Conservation (phyloP, 257 asterid genomes). For the Salvia hispanica region DNA sequence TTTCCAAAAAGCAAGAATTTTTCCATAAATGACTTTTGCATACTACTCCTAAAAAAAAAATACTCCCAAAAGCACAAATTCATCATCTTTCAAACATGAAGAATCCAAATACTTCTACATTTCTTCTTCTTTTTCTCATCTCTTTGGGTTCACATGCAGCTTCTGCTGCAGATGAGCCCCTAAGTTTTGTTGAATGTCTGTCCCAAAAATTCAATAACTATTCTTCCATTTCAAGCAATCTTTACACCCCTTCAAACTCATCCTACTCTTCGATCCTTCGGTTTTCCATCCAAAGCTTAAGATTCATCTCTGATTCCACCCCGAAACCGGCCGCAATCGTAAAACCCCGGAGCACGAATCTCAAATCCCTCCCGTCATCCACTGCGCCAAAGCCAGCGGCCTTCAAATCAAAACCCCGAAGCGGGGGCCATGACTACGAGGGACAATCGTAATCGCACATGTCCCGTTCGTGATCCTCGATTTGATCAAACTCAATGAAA, state of each 20-base stretch:
- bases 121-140: conserved; percentile 1
- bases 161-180: background rate
- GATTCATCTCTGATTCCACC: too few relatives aligned
- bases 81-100: too few relatives aligned
- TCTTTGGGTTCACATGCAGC: background rate
- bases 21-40: too few relatives aligned
- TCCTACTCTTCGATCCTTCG: conserved; percentile 26
- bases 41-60: too few relatives aligned
- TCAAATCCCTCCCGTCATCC: conserved; percentile 29
- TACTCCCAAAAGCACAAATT: too few relatives aligned
- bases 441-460: conserved; percentile 38
- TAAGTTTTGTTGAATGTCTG: conserved; percentile 25
- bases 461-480: conserved; percentile 38
- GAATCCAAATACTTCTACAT: too few relatives aligned
- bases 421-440: conserved; percentile 51
- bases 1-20: too few relatives aligned
- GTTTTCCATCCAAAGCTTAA: too few relatives aligned
- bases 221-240: conserved; percentile 2
- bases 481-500: conserved; percentile 27
- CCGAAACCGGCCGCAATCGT: conserved; percentile 27
- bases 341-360: conserved; percentile 27
- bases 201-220: background rate
- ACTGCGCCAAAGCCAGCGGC: conserved; percentile 26
- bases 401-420: conserved; percentile 31
- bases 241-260: conserved; percentile 25